These are phyloP conservation scores for Jaminaea rosea DNA, from an alignment of 1,284 basidiomycete genomes.

Conservation along the genomic window DNA sequence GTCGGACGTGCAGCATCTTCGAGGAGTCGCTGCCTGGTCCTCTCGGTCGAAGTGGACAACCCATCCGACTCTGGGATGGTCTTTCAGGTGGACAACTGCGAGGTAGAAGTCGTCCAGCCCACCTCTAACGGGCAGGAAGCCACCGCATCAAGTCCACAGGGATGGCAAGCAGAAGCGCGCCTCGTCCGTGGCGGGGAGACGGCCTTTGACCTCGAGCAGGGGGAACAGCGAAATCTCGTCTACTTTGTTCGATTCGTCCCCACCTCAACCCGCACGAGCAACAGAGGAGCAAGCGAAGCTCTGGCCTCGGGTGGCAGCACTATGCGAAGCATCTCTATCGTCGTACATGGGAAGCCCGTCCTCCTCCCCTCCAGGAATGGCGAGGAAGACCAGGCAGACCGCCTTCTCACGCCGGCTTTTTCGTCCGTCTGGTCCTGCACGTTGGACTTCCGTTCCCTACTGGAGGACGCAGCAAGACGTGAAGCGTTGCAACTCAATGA, in stretches of 20 bases:
- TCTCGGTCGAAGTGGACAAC: conserved; percentile 9
- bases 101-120: conserved; percentile 1
- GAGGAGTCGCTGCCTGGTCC: neutral
- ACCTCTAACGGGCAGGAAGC: neutral
- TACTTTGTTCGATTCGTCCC: conserved; percentile 3
- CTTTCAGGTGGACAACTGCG: conserved; percentile 1
- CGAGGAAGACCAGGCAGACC: neutral
- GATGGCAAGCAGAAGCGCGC: neutral
- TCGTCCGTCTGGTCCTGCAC: conserved; percentile 6
- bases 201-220: conserved; percentile 1
- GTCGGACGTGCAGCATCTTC: neutral
- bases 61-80: conserved; percentile 1
- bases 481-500: neutral
- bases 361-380: conserved; percentile 1
- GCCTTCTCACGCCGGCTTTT: conserved; percentile 1
- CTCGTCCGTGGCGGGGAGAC: neutral
- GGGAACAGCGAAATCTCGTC: conserved; percentile 5
- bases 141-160: neutral
- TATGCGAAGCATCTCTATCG: conserved; percentile 1
- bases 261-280: neutral
- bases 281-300: conserved; percentile 1
- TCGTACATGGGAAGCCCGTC: conserved; percentile 2
- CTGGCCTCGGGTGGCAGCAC: no score
- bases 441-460: neutral
- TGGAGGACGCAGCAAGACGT: neutral